phyloP scores from a whole-genome alignment of 2,329 filamentous ascomycete genomes.

The Fusarium tupiense region DNA sequence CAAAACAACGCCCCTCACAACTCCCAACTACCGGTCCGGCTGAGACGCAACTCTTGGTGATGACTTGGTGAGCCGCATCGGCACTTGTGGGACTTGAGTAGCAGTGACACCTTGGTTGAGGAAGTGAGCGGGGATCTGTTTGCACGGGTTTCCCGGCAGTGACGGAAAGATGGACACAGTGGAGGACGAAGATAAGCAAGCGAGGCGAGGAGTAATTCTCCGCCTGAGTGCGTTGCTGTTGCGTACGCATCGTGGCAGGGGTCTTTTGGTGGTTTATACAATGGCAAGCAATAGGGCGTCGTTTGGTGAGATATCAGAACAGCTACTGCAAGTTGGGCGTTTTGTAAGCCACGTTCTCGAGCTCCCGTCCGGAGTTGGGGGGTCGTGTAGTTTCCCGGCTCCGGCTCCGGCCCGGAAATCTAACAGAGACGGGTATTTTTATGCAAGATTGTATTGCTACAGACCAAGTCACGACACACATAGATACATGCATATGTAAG shows the following conservation, averaged over 20 bases:
- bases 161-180: neutral
- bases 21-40: neutral
- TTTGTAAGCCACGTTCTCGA: neutral
- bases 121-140: neutral
- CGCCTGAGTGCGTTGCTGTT: slow-evolving; percentile 28
- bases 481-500: neutral
- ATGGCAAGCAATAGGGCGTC: slow-evolving; percentile 21
- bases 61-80: slow-evolving; percentile 16
- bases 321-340: neutral
- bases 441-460: neutral
- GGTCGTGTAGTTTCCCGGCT: slow-evolving; percentile 7
- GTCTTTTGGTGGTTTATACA: slow-evolving; percentile 5
- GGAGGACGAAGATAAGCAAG: slow-evolving; percentile 12
- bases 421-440: neutral
- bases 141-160: slow-evolving; percentile 26
- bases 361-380: neutral
- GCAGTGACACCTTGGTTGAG: neutral
- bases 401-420: slow-evolving; percentile 9
- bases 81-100: neutral
- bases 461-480: neutral
- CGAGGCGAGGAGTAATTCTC: slow-evolving; percentile 14
- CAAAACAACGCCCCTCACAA: neutral
- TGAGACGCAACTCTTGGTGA: neutral
- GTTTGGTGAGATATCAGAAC: neutral
- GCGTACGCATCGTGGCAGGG: slow-evolving; percentile 24